Conservation (phyloP, 768 basidiomycete species). For the Lentinula sp. region DNA sequence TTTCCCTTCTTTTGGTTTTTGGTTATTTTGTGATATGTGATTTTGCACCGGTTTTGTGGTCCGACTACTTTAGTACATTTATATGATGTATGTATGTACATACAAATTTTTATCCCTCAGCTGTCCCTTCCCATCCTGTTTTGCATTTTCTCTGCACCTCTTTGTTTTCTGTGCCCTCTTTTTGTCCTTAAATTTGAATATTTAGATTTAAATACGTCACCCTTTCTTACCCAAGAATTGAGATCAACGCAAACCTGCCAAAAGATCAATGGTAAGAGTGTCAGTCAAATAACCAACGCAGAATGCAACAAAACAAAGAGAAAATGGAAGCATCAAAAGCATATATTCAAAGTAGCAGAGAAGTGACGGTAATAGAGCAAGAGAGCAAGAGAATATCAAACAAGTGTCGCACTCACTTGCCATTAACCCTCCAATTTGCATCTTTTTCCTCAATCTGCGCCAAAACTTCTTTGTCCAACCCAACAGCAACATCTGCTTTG, state of each 20-base stretch:
- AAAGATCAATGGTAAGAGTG: background rate
- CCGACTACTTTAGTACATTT: too few relatives aligned
- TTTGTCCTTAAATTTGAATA: too few relatives aligned
- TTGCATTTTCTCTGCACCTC: too few relatives aligned
- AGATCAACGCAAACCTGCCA: slow-evolving; percentile 38
- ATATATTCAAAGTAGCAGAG: too few relatives aligned
- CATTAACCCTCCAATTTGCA: slow-evolving; percentile 74
- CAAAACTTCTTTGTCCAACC: slow-evolving; percentile 62
- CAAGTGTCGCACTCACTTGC: slow-evolving; percentile 47
- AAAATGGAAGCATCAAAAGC: background rate
- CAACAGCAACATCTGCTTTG: slow-evolving; percentile 94
- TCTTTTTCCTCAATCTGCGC: slow-evolving; percentile 59
- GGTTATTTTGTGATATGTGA: too few relatives aligned
- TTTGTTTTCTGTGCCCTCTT: too few relatives aligned
- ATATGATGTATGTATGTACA: too few relatives aligned
- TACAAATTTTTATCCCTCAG: too few relatives aligned
- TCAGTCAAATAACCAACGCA: background rate
- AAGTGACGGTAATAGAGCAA: background rate
- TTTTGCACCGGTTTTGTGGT: too few relatives aligned
- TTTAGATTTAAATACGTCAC: background rate
- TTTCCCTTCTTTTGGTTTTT: too few relatives aligned
- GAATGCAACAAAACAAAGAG: background rate
- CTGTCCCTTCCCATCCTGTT: too few relatives aligned
- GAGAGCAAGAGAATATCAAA: background rate
- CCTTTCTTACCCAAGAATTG: slow-evolving; percentile 17